phyloP scores from a whole-genome alignment of 495 filamentous ascomycete species.

The Podospora comata region DNA sequence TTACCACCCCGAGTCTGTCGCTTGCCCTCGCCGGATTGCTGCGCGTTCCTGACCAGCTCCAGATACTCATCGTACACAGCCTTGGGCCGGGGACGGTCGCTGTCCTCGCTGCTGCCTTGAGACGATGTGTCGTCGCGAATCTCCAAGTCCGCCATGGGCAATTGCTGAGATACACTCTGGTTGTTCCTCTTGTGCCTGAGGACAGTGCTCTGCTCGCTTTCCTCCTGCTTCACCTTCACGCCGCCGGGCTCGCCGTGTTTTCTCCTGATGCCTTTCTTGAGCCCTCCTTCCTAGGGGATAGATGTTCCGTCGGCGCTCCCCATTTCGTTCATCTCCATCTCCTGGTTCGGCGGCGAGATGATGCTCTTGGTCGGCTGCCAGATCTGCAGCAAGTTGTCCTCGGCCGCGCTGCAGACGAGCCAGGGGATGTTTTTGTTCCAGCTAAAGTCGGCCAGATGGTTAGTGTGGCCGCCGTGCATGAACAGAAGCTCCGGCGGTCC shows the following conservation, averaged over 20 bases:
- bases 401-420: constrained; percentile 89
- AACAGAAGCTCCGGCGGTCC: constrained; percentile 96
- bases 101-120: not conserved
- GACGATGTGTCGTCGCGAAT: not conserved
- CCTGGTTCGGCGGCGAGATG: constrained; percentile 74
- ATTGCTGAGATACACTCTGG: not conserved
- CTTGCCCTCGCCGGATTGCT: not conserved
- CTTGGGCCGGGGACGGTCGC: not conserved
- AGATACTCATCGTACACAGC: not conserved
- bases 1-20: not conserved
- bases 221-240: not conserved
- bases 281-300: not conserved
- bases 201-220: not conserved
- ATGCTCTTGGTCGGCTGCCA: constrained; percentile 94
- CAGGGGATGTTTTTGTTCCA: constrained; percentile 97
- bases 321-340: constrained; percentile 75
- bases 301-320: constrained; percentile 28
- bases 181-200: not conserved
- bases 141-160: not conserved
- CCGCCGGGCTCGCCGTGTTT: not conserved
- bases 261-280: not conserved
- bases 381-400: constrained; percentile 94
- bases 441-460: constrained; percentile 91
- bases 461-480: constrained; percentile 99
- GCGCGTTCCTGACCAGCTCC: not conserved